A percentile compares a stretch with the other conserved stretches of the same genome.
phyloP scores from a whole-genome alignment of 441 rosid genomes.

The Populus hybrid region DNA sequence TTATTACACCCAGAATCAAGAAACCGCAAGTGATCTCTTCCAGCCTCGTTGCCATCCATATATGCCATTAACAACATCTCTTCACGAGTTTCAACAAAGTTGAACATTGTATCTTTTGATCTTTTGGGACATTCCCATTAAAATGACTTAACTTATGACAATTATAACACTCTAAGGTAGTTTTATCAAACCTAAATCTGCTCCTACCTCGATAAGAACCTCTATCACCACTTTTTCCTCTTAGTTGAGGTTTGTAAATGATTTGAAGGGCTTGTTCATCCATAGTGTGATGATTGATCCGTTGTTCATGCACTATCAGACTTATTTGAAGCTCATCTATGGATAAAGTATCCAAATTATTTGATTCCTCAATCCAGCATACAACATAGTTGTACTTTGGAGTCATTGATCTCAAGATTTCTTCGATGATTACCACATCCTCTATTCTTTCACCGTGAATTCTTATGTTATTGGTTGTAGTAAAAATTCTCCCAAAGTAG shows the following conservation, averaged over 20 bases:
- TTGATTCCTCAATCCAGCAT: neutral
- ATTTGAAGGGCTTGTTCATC: neutral
- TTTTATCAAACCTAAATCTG: neutral
- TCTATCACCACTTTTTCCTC: neutral
- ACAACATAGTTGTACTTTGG: neutral
- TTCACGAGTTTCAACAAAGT: neutral
- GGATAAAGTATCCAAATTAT: neutral
- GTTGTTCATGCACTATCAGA: neutral
- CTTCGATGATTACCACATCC: neutral
- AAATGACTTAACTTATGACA: constrained; percentile 8
- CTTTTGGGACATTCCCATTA: constrained; percentile 4
- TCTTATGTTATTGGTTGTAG: no score
- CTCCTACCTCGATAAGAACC: neutral
- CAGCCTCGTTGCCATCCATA: neutral
- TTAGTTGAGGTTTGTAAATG: no score
- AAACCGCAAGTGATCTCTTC: neutral
- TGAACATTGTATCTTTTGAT: neutral
- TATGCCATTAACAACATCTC: neutral
- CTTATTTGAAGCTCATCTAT: neutral
- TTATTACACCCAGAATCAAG: neutral
- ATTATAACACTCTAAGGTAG: neutral
- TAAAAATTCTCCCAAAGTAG: no score
- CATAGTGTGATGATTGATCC: neutral
- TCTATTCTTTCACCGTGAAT: neutral
- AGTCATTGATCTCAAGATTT: neutral